phyloP scores from a whole-genome alignment of 768 basidiomycete species.

The Lentinula detonsa region DNA sequence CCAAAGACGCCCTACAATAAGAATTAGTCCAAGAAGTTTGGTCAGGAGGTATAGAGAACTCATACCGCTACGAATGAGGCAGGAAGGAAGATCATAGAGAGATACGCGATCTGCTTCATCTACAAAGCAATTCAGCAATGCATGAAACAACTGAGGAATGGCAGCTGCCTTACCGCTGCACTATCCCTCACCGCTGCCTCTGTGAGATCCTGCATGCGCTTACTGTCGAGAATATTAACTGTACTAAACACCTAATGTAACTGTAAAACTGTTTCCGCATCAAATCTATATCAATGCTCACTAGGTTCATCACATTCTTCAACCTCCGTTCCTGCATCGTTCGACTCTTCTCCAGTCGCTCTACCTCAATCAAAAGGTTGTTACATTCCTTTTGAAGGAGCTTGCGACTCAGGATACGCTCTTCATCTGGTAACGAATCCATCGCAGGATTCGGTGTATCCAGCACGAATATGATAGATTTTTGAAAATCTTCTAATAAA shows the following conservation, averaged over 20 bases:
- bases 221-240: conserved; percentile 53
- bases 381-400: conserved; percentile 42
- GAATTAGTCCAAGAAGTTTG: not conserved
- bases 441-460: conserved; percentile 49
- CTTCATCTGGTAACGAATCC: conserved; percentile 24
- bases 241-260: conserved; percentile 46
- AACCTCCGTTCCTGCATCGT: conserved; percentile 42
- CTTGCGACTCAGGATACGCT: conserved; percentile 20
- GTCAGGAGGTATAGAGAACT: not conserved
- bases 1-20: conserved; percentile 43
- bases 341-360: conserved; percentile 33
- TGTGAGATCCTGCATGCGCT: conserved; percentile 45
- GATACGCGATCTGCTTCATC: conserved; percentile 57
- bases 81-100: conserved; percentile 59
- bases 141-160: not conserved
- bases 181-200: conserved; percentile 28
- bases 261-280: not conserved
- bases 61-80: conserved; percentile 44
- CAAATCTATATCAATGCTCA: conserved; percentile 14
- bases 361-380: conserved; percentile 44
- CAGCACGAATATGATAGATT: conserved; percentile 44
- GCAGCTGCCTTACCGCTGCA: not conserved
- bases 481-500: conserved; percentile 48
- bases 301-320: conserved; percentile 49
- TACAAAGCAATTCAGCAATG: conserved; percentile 5